Conservation (phyloP, 1,139 yeast genomes). For the Geotrichum citri-aurantii region DNA sequence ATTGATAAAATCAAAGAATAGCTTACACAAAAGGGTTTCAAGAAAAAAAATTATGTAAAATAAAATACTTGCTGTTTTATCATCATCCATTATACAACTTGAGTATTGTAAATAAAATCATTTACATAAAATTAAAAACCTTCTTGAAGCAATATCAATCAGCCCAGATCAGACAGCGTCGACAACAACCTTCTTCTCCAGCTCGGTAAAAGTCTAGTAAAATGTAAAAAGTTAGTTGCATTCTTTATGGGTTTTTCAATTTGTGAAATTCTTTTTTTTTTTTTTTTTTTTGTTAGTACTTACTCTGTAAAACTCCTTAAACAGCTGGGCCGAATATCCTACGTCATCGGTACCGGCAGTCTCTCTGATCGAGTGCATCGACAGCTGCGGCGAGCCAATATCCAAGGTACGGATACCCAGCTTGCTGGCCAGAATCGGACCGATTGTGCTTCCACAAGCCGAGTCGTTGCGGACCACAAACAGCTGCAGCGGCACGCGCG, state of each 20-base stretch:
- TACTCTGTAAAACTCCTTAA: slow-evolving; percentile 47
- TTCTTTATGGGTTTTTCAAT: too few relatives aligned
- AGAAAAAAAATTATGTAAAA: too few relatives aligned
- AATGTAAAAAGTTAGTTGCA: too few relatives aligned
- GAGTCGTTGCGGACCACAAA: slow-evolving; percentile 90
- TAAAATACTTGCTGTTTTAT: too few relatives aligned
- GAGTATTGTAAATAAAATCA: too few relatives aligned
- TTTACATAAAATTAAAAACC: too few relatives aligned
- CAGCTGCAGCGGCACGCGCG: slow-evolving; percentile 49
- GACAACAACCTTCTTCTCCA: slow-evolving; percentile 5
- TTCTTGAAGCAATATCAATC: too few relatives aligned
- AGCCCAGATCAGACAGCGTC: not conserved
- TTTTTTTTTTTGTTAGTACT: not conserved
- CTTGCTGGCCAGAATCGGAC: slow-evolving; percentile 85
- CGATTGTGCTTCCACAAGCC: slow-evolving; percentile 95
- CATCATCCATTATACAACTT: too few relatives aligned
- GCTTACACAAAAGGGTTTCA: too few relatives aligned
- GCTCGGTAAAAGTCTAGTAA: not conserved
- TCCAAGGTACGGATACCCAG: slow-evolving; percentile 87
- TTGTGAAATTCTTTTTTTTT: not conserved
- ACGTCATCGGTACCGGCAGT: slow-evolving; percentile 83
- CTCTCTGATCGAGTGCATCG: slow-evolving; percentile 95
- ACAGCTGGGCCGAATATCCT: slow-evolving; percentile 54
- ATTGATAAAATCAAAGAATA: too few relatives aligned
- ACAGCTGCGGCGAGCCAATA: slow-evolving; percentile 87